These are phyloP conservation scores for Epichloe sp. DNA, from an alignment of 2,329 filamentous ascomycete species.

Conservation along the genomic window DNA sequence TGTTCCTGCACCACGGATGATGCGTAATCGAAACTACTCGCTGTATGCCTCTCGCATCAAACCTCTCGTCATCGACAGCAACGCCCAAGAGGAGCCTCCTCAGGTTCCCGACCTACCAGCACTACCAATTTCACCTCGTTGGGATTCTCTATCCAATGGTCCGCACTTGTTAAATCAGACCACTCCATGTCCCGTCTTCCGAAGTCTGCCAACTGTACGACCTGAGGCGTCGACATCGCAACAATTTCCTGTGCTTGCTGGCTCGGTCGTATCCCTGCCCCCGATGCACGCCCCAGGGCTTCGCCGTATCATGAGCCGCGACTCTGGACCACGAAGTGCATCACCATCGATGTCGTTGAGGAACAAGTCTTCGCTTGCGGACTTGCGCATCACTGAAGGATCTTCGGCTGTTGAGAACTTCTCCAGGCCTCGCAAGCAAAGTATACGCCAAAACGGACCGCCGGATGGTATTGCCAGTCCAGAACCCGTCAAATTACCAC, in stretches of 20 bases:
- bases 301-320: slow-evolving; percentile 1
- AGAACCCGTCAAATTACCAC: slow-evolving; percentile 17
- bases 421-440: slow-evolving; percentile 44
- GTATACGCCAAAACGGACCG: slow-evolving; percentile 29
- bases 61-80: slow-evolving; percentile 5
- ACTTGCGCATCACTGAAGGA: slow-evolving; percentile 23
- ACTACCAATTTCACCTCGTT: slow-evolving; percentile 27
- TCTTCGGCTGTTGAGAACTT: slow-evolving; percentile 39
- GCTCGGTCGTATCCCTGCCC: slow-evolving; percentile 3
- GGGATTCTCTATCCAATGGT: slow-evolving; percentile 27
- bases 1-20: slow-evolving; percentile 5
- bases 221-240: not conserved
- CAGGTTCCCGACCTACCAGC: slow-evolving; percentile 19
- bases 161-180: slow-evolving; percentile 12
- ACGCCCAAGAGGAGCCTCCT: slow-evolving; percentile 1
- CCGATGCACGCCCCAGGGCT: slow-evolving; percentile 8
- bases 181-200: slow-evolving; percentile 1
- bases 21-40: slow-evolving; percentile 10
- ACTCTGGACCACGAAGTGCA: slow-evolving; percentile 14
- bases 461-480: slow-evolving; percentile 6
- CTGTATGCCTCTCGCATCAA: slow-evolving; percentile 13
- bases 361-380: slow-evolving; percentile 19
- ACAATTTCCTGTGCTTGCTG: not conserved
- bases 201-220: slow-evolving; percentile 1
- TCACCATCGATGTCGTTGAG: slow-evolving; percentile 18